Evolutionary conservation across 2,329 filamentous ascomycete genomes (phyloP).

Genomic region (Xylaria sp.): DNA sequence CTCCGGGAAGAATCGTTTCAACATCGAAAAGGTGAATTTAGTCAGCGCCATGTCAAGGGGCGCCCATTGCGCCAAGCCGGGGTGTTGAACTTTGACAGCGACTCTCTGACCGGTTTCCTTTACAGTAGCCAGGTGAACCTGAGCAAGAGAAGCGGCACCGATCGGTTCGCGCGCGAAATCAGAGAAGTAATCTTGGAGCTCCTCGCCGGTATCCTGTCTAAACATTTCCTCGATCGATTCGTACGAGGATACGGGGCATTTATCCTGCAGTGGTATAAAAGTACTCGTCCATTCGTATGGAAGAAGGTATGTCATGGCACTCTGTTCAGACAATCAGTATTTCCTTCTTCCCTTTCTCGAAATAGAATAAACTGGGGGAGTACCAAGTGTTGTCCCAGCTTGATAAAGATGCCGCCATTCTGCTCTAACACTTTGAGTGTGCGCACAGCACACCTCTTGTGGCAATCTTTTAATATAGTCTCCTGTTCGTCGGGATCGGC

Average conservation of each 20-base stretch:
- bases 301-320: constrained; percentile 90
- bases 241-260: constrained; percentile 86
- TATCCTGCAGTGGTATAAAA: constrained; percentile 93
- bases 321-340: constrained; percentile 41
- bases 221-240: constrained; percentile 87
- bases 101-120: constrained; percentile 79
- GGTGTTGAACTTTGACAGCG: constrained; percentile 96
- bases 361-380: background rate
- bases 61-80: constrained; percentile 81
- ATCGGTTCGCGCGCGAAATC: constrained; percentile 77
- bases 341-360: background rate
- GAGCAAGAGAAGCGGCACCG: constrained; percentile 87
- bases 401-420: constrained; percentile 98
- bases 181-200: constrained; percentile 77
- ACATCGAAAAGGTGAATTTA: constrained; percentile 77
- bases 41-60: constrained; percentile 83
- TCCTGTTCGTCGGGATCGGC: constrained; percentile 60
- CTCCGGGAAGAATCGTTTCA: constrained; percentile 93
- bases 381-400: constrained; percentile 88
- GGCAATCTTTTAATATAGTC: constrained; percentile 72
- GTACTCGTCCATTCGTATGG: constrained; percentile 91
- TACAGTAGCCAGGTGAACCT: constrained; percentile 84
- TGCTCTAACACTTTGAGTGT: constrained; percentile 84
- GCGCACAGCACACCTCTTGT: constrained; percentile 85
- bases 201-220: constrained; percentile 69